phyloP scores from a whole-genome alignment of 177 flowering plant species.

The Vitis hybrid region DNA sequence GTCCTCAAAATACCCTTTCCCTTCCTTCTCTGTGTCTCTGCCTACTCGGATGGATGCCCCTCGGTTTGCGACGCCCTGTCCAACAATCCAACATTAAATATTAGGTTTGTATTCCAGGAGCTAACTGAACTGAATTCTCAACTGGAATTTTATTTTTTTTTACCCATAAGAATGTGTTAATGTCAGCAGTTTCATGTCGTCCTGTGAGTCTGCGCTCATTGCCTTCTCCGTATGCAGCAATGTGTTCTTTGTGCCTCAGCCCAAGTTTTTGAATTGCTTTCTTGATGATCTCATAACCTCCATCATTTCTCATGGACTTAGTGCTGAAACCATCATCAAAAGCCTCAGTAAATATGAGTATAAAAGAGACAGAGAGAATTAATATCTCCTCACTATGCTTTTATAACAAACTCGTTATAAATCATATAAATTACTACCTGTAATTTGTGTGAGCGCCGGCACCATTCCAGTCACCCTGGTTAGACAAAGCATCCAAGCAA shows the following conservation, averaged over 20 bases:
- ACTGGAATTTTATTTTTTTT: not conserved
- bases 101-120: not conserved
- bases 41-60: constrained; percentile 80
- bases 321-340: constrained; percentile 42
- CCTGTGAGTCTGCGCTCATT: constrained; percentile 92
- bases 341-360: not conserved
- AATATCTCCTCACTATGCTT: no score
- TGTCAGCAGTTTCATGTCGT: constrained; percentile 72
- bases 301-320: constrained; percentile 74
- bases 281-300: constrained; percentile 73
- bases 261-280: constrained; percentile 75
- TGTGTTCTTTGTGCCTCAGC: constrained; percentile 74
- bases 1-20: constrained; percentile 82
- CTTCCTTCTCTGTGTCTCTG: constrained; percentile 65
- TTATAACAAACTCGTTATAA: not conserved
- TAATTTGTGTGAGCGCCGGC: constrained; percentile 78
- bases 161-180: constrained; percentile 82
- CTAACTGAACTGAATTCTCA: not conserved
- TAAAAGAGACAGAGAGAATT: not conserved
- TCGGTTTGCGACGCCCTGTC: constrained; percentile 76
- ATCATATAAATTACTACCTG: constrained; percentile 38
- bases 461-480: constrained; percentile 81
- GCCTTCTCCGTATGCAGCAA: constrained; percentile 90
- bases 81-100: not conserved
- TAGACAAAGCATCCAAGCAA: not conserved